A percentile compares a stretch with the other conserved stretches of the same genome.
These are phyloP conservation scores for Eremothecium cymbalariae DNA, from an alignment of 1,139 yeast genomes.

Conservation along the genomic window DNA sequence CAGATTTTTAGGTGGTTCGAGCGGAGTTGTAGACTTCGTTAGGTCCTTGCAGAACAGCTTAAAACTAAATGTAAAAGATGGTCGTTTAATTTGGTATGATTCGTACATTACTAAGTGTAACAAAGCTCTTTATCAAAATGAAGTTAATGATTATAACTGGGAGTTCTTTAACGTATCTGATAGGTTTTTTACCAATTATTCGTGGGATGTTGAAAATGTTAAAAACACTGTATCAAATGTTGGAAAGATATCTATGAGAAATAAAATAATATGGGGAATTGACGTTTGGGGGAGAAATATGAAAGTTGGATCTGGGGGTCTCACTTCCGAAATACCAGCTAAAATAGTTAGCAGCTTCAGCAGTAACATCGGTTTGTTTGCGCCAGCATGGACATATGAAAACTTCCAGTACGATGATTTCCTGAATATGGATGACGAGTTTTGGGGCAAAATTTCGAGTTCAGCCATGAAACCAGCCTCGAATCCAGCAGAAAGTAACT, in stretches of 20 bases:
- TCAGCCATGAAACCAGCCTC: conserved; percentile 18
- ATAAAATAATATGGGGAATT: conserved; percentile 34
- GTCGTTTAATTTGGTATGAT: conserved; percentile 36
- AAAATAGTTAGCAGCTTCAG: conserved; percentile 27
- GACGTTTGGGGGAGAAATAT: conserved; percentile 39
- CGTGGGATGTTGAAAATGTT: conserved; percentile 34
- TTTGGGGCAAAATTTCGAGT: conserved; percentile 29
- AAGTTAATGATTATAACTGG: conserved; percentile 33
- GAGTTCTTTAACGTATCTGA: conserved; percentile 31
- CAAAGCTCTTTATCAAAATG: conserved; percentile 33
- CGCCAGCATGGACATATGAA: conserved; percentile 40
- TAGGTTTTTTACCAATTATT: conserved; percentile 34
- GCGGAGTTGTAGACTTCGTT: conserved; percentile 25
- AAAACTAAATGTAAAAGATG: conserved; percentile 17
- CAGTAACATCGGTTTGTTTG: conserved; percentile 35
- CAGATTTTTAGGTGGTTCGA: conserved; percentile 18
- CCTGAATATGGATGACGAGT: conserved; percentile 30
- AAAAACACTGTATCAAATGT: conserved; percentile 31
- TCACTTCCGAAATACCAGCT: conserved; percentile 32
- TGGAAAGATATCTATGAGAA: conserved; percentile 32
- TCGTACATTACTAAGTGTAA: conserved; percentile 31
- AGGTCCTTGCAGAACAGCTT: conserved; percentile 28
- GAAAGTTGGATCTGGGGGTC: conserved; percentile 35
- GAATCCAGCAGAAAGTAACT: conserved; percentile 9
- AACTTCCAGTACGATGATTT: conserved; percentile 24